phyloP scores from a whole-genome alignment of 2,329 filamentous ascomycete genomes.

The Colletotrichum scovillei region DNA sequence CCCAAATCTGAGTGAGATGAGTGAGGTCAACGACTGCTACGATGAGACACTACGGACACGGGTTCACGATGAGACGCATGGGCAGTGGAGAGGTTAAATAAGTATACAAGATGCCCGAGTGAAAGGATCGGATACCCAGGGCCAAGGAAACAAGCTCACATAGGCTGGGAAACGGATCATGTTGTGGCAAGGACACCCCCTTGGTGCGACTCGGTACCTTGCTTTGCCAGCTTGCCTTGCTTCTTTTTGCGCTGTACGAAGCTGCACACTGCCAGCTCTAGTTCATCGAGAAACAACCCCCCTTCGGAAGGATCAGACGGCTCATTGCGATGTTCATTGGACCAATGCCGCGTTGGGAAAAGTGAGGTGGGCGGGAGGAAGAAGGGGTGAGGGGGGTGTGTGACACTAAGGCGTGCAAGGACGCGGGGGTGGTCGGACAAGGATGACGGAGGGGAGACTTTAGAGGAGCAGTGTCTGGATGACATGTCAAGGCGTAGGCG shows the following conservation, averaged over 20 bases:
- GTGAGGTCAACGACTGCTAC: neutral
- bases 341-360: constrained; percentile 8
- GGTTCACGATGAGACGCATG: neutral
- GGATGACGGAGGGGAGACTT: neutral
- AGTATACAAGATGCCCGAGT: neutral
- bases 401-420: constrained; percentile 4
- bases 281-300: neutral
- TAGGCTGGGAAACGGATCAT: constrained; percentile 1
- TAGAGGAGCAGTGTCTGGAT: neutral
- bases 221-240: neutral
- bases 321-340: constrained; percentile 24
- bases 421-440: constrained; percentile 3
- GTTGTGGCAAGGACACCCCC: constrained; percentile 12
- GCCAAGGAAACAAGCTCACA: constrained; percentile 19
- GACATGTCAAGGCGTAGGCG: constrained; percentile 2
- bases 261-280: neutral
- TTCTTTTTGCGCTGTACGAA: neutral
- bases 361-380: constrained; percentile 5
- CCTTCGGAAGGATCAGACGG: constrained; percentile 20
- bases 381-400: neutral
- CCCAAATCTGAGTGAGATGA: neutral
- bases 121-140: neutral
- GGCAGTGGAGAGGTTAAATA: constrained; percentile 21
- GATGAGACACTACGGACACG: neutral
- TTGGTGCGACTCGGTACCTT: constrained; percentile 16